phyloP scores from a whole-genome alignment of 768 basidiomycete genomes.

The Leccinum uliginosum region DNA sequence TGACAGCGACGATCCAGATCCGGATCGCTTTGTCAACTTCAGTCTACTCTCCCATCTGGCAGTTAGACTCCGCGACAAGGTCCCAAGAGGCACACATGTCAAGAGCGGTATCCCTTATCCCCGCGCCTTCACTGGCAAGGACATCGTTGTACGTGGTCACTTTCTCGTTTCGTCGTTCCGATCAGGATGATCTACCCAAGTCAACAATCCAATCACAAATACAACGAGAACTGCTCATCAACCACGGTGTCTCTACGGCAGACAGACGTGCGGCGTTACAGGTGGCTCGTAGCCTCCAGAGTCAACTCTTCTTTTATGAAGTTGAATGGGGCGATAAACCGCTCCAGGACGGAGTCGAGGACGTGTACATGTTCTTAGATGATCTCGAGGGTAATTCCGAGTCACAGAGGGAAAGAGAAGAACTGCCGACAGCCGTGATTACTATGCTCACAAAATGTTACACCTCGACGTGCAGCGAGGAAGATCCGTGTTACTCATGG shows the following conservation, averaged over 20 bases:
- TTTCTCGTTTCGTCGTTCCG: not conserved
- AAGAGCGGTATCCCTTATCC: constrained; percentile 93
- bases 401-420: constrained; percentile 53
- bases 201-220: constrained; percentile 86
- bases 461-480: constrained; percentile 80
- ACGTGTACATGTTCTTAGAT: constrained; percentile 90
- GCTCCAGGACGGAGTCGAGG: constrained; percentile 83
- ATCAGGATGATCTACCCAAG: constrained; percentile 36
- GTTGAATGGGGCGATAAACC: constrained; percentile 89
- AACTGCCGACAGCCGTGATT: constrained; percentile 86
- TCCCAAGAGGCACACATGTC: constrained; percentile 80
- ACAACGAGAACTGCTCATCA: constrained; percentile 74
- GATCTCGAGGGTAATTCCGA: constrained; percentile 68
- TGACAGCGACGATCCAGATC: constrained; percentile 60
- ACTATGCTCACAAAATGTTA: constrained; percentile 91
- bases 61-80: constrained; percentile 84
- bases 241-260: constrained; percentile 67
- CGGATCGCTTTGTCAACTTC: constrained; percentile 80
- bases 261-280: constrained; percentile 82
- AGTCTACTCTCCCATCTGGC: constrained; percentile 85
- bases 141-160: constrained; percentile 73
- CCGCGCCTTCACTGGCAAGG: constrained; percentile 88
- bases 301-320: constrained; percentile 93
- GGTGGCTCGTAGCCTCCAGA: constrained; percentile 86
- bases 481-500: constrained; percentile 75